Percentiles rank a stretch among this genome's conserved stretches.
phyloP scores from a whole-genome alignment of 2,329 filamentous ascomycete species.

The Spiromastix sp. region DNA sequence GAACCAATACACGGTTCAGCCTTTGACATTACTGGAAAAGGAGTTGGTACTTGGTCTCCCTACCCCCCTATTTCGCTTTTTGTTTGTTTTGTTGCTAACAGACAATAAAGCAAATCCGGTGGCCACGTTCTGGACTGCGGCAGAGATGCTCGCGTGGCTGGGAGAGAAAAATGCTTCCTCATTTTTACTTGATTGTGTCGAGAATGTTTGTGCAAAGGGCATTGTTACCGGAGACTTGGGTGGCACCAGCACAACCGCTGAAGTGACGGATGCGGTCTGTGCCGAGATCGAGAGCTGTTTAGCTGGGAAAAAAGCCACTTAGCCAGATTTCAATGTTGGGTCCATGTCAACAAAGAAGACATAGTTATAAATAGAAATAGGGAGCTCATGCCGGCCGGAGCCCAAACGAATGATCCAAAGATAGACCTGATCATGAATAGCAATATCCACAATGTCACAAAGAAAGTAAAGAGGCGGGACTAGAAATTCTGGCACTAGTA shows the following conservation, averaged over 20 bases:
- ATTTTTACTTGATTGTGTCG: constrained; percentile 48
- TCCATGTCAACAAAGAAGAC: too few relatives aligned
- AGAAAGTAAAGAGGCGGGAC: too few relatives aligned
- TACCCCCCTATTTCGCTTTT: not conserved
- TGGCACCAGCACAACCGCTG: constrained; percentile 45
- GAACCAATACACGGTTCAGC: constrained; percentile 56
- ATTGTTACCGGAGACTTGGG: constrained; percentile 51
- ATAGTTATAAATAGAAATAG: too few relatives aligned
- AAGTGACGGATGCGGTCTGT: constrained; percentile 49
- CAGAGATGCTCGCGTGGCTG: constrained; percentile 58
- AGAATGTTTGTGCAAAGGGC: constrained; percentile 47
- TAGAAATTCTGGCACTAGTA: too few relatives aligned
- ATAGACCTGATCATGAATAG: too few relatives aligned
- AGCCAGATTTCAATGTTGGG: too few relatives aligned
- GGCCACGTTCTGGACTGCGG: constrained; percentile 59
- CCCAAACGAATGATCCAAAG: too few relatives aligned
- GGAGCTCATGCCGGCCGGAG: too few relatives aligned
- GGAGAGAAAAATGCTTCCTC: constrained; percentile 48
- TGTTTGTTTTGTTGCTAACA: not conserved
- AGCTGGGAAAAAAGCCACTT: not conserved
- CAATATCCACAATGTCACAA: too few relatives aligned
- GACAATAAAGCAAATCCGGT: constrained; percentile 45
- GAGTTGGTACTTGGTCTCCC: constrained; percentile 26
- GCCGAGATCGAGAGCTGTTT: constrained; percentile 36
- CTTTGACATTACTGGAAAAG: constrained; percentile 54